Evolutionary conservation across 192 early-diverging fungal genomes (phyloP), one percentile per base, ranked within the genome.

Genomic region (Backusella circina): DNA sequence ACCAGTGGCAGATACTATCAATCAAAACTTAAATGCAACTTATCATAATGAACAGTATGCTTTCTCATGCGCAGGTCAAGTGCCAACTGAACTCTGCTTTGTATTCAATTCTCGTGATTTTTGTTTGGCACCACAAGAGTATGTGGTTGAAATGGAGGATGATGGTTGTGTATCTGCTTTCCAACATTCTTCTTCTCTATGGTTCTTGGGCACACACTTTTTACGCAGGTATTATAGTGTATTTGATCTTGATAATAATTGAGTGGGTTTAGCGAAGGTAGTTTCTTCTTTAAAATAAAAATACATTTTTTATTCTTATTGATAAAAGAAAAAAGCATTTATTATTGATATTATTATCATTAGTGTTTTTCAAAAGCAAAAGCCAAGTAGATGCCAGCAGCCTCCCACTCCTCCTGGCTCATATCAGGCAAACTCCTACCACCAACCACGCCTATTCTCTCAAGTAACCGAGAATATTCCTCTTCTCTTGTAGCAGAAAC

Each of bases 331-430:
- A 0, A 61, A 61, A 12, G 6, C 8, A 21, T 21, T 21, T 18
- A 51, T 51, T 21, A 47, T 18, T 54, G n/a, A 5, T n/a, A n/a
- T n/a, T n/a, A n/a, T 69, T 28, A 69, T 39, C 15, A 69, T 44
- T 37, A n/a, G n/a, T n/a, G 26, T 75, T 93, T 92, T 78, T 81
- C 79, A 84, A 93, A 93, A n/a, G 87, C 92, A 80, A 94, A 92
- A 0, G 88, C 90, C 61, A 88, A 79, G 74, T 94, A 94, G 36
- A 94, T 74, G 6, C 94, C 93, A 23, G 92, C 89, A 3, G 93
- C 95, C 70, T 98, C 96, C 98, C 98, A 99, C 77, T 99, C 95
- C 36, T 95, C 96, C 0, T 79, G 73, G 1, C 91, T 88, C 38
- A 98, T 90, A 33, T 78, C 79, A 7, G 86, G 86, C 13, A 23